phyloP scores from a whole-genome alignment of 2,329 filamentous ascomycete genomes.

The Diplodia corticola region DNA sequence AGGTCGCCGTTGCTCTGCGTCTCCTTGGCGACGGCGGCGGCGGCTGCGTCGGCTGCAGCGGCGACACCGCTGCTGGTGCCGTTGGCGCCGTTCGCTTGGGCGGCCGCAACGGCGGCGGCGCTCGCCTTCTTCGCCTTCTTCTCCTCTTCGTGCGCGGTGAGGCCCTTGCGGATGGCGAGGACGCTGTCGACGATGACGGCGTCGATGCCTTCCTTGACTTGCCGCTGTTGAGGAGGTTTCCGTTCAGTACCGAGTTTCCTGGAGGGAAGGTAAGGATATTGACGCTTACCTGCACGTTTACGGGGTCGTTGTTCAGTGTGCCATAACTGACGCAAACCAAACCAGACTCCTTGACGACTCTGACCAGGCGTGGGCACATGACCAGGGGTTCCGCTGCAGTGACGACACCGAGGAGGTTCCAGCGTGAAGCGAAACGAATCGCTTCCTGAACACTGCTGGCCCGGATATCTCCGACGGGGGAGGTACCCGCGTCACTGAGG shows the following conservation, averaged over 20 bases:
- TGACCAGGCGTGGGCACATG: conserved; percentile 82
- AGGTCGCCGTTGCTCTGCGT: not conserved
- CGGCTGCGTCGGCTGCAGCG: not conserved
- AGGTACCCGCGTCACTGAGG: conserved; percentile 84
- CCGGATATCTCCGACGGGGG: conserved; percentile 79
- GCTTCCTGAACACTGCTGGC: conserved; percentile 93
- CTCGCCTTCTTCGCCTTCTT: not conserved
- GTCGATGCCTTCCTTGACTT: conserved; percentile 94
- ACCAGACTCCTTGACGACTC: conserved; percentile 90
- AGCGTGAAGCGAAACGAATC: conserved; percentile 87
- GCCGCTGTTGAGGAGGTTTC: conserved; percentile 56
- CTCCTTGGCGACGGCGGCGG: not conserved
- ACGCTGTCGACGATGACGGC: conserved; percentile 97
- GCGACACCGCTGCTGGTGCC: not conserved
- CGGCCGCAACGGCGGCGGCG: not conserved
- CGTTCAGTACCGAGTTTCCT: not conserved
- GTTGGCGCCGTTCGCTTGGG: not conserved
- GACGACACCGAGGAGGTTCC: conserved; percentile 93
- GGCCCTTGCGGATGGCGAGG: conserved; percentile 84
- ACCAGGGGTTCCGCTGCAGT: conserved; percentile 85
- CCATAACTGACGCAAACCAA: conserved; percentile 95
- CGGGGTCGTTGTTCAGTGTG: conserved; percentile 81
- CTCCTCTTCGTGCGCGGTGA: conserved; percentile 53
- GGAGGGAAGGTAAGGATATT: not conserved
- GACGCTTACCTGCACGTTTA: conserved; percentile 74